A percentile compares a stretch with the other conserved stretches of the same genome.
Evolutionary conservation across 345 rosid species (phyloP).

Genomic region (Syzygium grande): DNA sequence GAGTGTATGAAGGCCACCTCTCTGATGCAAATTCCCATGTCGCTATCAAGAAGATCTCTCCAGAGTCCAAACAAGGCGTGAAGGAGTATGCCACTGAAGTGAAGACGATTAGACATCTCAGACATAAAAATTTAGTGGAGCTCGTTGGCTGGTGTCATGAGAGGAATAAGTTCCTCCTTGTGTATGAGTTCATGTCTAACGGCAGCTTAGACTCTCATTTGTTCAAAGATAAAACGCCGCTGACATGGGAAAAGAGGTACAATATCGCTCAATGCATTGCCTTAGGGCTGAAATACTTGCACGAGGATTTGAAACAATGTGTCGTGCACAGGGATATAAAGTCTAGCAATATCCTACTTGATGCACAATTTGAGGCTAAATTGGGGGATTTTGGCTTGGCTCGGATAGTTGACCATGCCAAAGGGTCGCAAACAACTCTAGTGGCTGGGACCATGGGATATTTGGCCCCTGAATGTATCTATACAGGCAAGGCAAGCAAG

Average conservation of each 20-base stretch:
- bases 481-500: not conserved
- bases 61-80: not conserved
- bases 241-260: slow-evolving; percentile 9
- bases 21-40: not conserved
- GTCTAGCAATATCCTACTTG: slow-evolving; percentile 17
- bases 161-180: not conserved
- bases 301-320: slow-evolving; percentile 14
- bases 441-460: not conserved
- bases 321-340: slow-evolving; percentile 26
- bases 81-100: not conserved
- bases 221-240: not conserved
- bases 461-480: not conserved
- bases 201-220: slow-evolving; percentile 8
- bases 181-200: slow-evolving; percentile 3
- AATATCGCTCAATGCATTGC: not conserved
- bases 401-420: slow-evolving; percentile 20
- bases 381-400: slow-evolving; percentile 32
- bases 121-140: not conserved
- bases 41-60: not conserved
- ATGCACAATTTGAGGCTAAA: slow-evolving; percentile 14
- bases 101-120: not conserved
- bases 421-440: slow-evolving; percentile 6
- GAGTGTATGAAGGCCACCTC: not conserved
- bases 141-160: not conserved
- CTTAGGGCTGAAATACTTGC: not conserved